These are phyloP conservation scores for Cladosporium oxysporum DNA, from an alignment of 2,329 filamentous ascomycete genomes.

Conservation along the genomic window DNA sequence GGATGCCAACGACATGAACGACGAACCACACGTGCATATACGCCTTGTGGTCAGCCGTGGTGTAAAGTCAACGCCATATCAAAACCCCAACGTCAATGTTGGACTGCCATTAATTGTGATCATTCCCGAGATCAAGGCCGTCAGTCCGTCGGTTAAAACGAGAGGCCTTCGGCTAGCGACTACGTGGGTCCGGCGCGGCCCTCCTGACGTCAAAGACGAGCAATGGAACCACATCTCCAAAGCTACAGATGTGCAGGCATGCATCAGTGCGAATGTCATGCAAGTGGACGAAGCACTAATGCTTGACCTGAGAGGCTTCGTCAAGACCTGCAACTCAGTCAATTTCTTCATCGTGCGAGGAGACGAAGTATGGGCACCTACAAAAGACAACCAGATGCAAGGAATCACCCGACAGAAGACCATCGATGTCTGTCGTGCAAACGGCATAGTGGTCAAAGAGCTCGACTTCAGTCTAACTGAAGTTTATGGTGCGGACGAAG, in stretches of 20 bases:
- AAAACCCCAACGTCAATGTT: neutral
- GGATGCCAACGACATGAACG: neutral
- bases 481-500: slow-evolving; percentile 37
- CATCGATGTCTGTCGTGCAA: slow-evolving; percentile 35
- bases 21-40: neutral
- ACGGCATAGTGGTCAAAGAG: slow-evolving; percentile 32
- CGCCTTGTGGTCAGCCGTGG: neutral
- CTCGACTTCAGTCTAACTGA: slow-evolving; percentile 37
- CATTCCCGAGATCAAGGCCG: slow-evolving; percentile 7
- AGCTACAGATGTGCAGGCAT: neutral
- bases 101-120: neutral
- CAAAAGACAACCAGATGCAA: slow-evolving; percentile 38
- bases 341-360: slow-evolving; percentile 40
- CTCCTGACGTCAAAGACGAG: slow-evolving; percentile 1
- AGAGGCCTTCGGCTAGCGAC: slow-evolving; percentile 1
- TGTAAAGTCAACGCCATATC: neutral
- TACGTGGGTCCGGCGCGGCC: neutral
- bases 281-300: slow-evolving; percentile 4
- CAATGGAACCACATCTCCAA: slow-evolving; percentile 2
- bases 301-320: slow-evolving; percentile 2
- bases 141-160: neutral
- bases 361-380: slow-evolving; percentile 38
- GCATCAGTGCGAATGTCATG: neutral
- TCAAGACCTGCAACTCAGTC: slow-evolving; percentile 38
- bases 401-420: slow-evolving; percentile 38